Evolutionary conservation across 805 yeast genomes (phyloP), one percentile per base, ranked within the genome.

Genomic region (Citeromyces nyonsensis): DNA sequence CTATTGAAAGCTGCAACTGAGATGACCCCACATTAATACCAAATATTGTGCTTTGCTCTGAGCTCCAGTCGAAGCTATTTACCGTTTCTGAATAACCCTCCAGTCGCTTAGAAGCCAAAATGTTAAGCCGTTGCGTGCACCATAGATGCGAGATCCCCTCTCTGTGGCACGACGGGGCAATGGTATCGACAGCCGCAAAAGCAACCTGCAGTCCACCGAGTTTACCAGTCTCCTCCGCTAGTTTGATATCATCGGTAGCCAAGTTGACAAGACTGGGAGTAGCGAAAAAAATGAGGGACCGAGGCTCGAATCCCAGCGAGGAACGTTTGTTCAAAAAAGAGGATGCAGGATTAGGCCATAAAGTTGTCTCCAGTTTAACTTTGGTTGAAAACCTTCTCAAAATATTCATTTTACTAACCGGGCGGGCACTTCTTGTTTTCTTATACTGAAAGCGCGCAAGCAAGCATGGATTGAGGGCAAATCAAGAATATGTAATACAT

Each of bases 141-240:
- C 56, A 52, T 3, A 50, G 26, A 34, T 49, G 49, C 4, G 52
- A 41, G 6, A 45, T 30, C 3, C 44, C 51, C 35, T 51, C 37
- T 22, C 51, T 34, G 2, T 39, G 40, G 6, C 38, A 38, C 11
- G 20, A 15, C 11, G 28, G 29, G 10, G 43, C 33, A 4, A 53
- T 41, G 2, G 53, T 40, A 30, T 53, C 58, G 11, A 45, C 44
- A 34, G 55, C 48, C 2, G 43, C 42, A 13, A 38, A 42, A 5
- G 46, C 32, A 1, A 47, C 30, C 22, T 47, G 48, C 3, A 39
- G 10, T 7, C 22, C 22, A 18, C 22, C 22, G 22, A 18, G 22
- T 5, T 18, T 18, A 7, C 22, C 22, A 5, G 5, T 18, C 22
- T 18, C 22, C 6, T 18, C 6, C 7, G 22, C 22, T 18, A 18